Base-by-base conservation (phyloP, 208 protist species). In the Vickermania spadyakhi region DNA sequence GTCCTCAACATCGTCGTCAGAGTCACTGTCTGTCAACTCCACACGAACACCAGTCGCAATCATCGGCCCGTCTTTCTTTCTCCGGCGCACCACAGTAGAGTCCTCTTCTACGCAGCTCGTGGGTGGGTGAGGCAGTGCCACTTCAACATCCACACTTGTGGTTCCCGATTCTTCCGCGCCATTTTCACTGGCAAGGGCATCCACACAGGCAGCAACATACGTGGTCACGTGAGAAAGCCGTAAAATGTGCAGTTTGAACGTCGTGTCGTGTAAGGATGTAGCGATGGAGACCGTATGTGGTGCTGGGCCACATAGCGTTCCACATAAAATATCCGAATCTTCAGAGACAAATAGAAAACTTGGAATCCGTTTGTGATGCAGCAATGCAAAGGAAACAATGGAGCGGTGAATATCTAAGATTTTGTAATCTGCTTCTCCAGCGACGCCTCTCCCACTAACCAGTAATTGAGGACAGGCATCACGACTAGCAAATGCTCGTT, bases 371-470 rank as follows among this genome's bases (percentile, higher is more conserved):
- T 58, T 55, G 0, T 54, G 56, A 14, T 28, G 31, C 2, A 69
- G 57, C 28, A 79, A 52, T 42, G 78, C 64, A 26, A 64, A 54
- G 18, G 62, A 70, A 7, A 85, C 60, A 36, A 94, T 42, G 5
- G 25, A 52, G 7, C 87, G 73, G 45, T 94, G 87, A 29, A 91
- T 56, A 52, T 89, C 79, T 0, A 94, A 70, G 26, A 94, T 67
- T 67, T 94, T 94, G 77, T 91, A 94, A 52, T 94, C 87, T 18
- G 79, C 87, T 60, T 94, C 87, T n/a, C 87, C 87, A 1, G 79
- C 79, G 21, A 94, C 82, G 3, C 78, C 65, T 1, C 87, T 75
- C 11, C 87, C 87, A 61, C 84, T 91, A 54, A 81, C 77, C 22
- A 88, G 50, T 14, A 94, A 56, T n/a, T 77, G 56, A 14, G 84